Conservation (phyloP, 768 basidiomycete species). For the Pleurotus pulmonarius region DNA sequence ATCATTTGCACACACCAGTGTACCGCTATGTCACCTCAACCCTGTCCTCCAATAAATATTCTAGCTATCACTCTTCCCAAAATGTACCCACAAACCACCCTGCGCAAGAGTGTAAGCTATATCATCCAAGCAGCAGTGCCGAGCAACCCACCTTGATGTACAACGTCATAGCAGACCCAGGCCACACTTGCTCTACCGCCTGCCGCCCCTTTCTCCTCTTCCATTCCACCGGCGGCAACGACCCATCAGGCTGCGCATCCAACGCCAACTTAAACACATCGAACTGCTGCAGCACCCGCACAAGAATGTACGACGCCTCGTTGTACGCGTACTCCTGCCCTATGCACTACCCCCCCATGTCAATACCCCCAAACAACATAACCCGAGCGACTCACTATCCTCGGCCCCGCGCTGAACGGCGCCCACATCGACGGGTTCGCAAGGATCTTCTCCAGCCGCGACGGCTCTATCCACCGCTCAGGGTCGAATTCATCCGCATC, state of each 20-base stretch:
- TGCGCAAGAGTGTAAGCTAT: conserved; percentile 16
- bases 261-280: conserved; percentile 54
- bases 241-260: conserved; percentile 59
- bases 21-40: no score
- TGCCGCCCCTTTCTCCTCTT: conserved; percentile 43
- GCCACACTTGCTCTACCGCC: conserved; percentile 55
- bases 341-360: conserved; percentile 44
- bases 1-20: no score
- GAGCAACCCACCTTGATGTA: conserved; percentile 55
- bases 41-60: no score
- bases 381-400: conserved; percentile 33
- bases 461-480: conserved; percentile 69
- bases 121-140: conserved; percentile 6
- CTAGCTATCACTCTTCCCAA: conserved; percentile 21
- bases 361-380: background rate
- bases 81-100: conserved; percentile 60
- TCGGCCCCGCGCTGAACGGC: conserved; percentile 73
- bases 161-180: conserved; percentile 59
- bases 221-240: conserved; percentile 63
- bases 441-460: conserved; percentile 44
- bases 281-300: conserved; percentile 62
- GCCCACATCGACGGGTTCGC: conserved; percentile 66
- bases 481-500: conserved; percentile 79
- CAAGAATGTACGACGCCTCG: conserved; percentile 71
- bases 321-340: conserved; percentile 77